Conservation (phyloP, 768 basidiomycete genomes). For the Xerocomus potaroensis region DNA sequence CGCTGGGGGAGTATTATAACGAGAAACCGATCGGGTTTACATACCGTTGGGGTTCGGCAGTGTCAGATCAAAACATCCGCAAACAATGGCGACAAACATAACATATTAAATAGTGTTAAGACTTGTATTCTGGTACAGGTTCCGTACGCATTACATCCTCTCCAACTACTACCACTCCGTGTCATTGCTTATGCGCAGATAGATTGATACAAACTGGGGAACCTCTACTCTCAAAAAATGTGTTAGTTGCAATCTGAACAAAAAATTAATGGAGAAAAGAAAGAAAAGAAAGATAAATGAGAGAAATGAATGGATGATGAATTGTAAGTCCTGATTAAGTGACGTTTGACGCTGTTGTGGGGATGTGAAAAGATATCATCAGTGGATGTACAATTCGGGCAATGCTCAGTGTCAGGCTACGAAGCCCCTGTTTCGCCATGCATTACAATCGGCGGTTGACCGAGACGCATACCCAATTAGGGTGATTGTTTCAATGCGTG, state of each 20-base stretch:
- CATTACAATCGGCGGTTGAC: neutral
- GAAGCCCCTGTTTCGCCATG: constrained; percentile 8
- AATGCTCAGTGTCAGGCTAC: constrained; percentile 8
- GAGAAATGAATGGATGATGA: constrained; percentile 1
- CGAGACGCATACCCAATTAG: constrained; percentile 20
- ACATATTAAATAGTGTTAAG: too few relatives aligned
- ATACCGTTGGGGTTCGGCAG: constrained; percentile 32
- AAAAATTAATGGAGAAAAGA: constrained; percentile 7
- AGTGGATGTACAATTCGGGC: constrained; percentile 20
- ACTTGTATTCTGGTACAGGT: constrained; percentile 13
- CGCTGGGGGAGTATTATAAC: constrained; percentile 22
- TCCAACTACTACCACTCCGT: neutral
- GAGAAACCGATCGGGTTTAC: neutral
- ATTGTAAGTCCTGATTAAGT: constrained; percentile 15
- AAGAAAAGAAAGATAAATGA: neutral
- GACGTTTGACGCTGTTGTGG: constrained; percentile 16
- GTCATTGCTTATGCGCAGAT: constrained; percentile 6
- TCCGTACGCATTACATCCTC: constrained; percentile 14
- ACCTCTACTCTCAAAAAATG: constrained; percentile 9
- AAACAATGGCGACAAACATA: constrained; percentile 12
- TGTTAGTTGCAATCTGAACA: constrained; percentile 13
- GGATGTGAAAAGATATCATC: constrained; percentile 12
- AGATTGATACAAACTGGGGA: constrained; percentile 17
- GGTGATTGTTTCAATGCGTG: constrained; percentile 20
- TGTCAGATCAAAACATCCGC: constrained; percentile 15